These are phyloP conservation scores for Fomitopsis pinicola DNA, from an alignment of 1,284 basidiomycete species.

Conservation along the genomic window DNA sequence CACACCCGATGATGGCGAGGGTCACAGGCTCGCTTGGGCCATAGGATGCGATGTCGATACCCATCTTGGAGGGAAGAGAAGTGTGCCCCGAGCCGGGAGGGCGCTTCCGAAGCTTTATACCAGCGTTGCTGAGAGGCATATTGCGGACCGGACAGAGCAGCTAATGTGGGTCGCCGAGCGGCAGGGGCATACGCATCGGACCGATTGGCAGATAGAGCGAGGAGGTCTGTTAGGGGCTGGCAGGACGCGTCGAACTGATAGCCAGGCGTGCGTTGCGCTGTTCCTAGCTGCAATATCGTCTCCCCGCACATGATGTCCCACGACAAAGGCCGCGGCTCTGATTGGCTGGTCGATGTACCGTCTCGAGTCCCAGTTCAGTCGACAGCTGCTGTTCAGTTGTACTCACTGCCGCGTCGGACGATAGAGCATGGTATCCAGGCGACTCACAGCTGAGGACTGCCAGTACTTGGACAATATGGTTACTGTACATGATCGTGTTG, in stretches of 20 bases:
- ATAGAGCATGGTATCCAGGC: too few species aligned
- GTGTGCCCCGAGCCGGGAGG: background rate
- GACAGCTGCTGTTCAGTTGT: too few species aligned
- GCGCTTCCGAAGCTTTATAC: background rate
- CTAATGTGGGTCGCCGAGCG: background rate
- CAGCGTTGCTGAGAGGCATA: background rate
- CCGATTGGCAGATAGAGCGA: background rate
- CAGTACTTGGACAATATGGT: too few species aligned
- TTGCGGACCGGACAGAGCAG: background rate
- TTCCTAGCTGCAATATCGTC: background rate
- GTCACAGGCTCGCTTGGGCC: conserved; percentile 33
- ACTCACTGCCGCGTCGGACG: too few species aligned
- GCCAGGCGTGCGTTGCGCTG: background rate
- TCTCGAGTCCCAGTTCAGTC: background rate
- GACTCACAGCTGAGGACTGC: too few species aligned
- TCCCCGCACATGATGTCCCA: background rate
- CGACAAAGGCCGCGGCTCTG: background rate
- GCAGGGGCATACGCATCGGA: background rate
- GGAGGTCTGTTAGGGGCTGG: background rate
- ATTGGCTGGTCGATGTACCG: background rate
- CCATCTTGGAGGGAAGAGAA: conserved; percentile 19
- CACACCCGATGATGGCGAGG: conserved; percentile 66
- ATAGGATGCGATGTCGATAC: conserved; percentile 15
- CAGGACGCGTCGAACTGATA: background rate
- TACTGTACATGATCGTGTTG: too few species aligned